Percentiles rank a stretch among this genome's conserved stretches.
Conservation (phyloP, 257 asterid species). For the Petunia secreta region DNA sequence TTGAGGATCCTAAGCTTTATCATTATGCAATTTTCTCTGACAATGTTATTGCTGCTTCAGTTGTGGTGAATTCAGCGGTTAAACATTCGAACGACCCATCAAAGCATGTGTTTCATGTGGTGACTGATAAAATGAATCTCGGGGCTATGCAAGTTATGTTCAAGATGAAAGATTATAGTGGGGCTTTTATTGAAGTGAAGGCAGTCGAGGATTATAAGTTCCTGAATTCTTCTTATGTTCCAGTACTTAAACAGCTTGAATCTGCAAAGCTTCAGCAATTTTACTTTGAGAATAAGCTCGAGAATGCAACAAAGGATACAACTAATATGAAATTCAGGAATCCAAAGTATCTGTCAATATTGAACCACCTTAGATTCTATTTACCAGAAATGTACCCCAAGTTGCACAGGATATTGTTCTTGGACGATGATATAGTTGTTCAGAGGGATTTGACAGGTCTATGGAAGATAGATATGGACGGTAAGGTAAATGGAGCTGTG, state of each 20-base stretch:
- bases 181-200: conserved; percentile 79
- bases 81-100: conserved; percentile 69
- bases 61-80: conserved; percentile 79
- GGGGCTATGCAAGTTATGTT: conserved; percentile 87
- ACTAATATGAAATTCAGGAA: conserved; percentile 83
- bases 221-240: conserved; percentile 74
- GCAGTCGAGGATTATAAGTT: conserved; percentile 78
- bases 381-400: conserved; percentile 82
- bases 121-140: conserved; percentile 79
- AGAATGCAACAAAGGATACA: conserved; percentile 78
- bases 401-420: conserved; percentile 70
- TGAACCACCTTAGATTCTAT: conserved; percentile 79
- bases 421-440: conserved; percentile 83
- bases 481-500: conserved; percentile 84
- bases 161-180: conserved; percentile 66
- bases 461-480: conserved; percentile 76
- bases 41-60: conserved; percentile 80
- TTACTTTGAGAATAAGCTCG: conserved; percentile 72
- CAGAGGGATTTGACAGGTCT: conserved; percentile 75
- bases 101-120: conserved; percentile 82
- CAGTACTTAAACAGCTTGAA: conserved; percentile 74
- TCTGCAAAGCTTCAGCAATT: conserved; percentile 70
- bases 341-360: conserved; percentile 71
- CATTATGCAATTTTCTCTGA: conserved; percentile 84
- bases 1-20: conserved; percentile 73